phyloP scores from a whole-genome alignment of 2,329 filamentous ascomycete genomes.

The Penicillium sp. region DNA sequence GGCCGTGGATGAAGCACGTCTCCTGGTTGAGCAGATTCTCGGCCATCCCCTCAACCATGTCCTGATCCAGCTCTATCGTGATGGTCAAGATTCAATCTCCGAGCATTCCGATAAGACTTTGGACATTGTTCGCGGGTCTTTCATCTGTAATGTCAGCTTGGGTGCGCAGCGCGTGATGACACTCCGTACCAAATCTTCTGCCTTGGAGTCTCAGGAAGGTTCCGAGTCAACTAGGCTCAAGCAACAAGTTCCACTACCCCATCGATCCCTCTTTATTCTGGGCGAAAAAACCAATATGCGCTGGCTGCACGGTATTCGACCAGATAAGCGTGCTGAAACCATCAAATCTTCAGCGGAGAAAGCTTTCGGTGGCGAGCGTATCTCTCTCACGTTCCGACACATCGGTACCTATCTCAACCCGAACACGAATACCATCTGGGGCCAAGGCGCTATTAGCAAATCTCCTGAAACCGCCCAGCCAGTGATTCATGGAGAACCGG shows the following conservation, averaged over 20 bases:
- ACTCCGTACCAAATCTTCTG: constrained; percentile 68
- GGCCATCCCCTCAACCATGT: constrained; percentile 87
- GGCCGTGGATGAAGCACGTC: constrained; percentile 68
- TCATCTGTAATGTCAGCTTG: constrained; percentile 90
- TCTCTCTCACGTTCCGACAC: constrained; percentile 86
- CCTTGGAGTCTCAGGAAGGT: constrained; percentile 27
- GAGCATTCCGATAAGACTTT: constrained; percentile 97
- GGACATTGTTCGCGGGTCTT: constrained; percentile 78
- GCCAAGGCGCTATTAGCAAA: constrained; percentile 81
- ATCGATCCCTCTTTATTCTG: constrained; percentile 86
- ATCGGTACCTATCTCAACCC: constrained; percentile 82
- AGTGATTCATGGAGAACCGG: constrained; percentile 70
- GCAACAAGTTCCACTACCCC: constrained; percentile 73
- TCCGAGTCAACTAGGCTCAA: constrained; percentile 53
- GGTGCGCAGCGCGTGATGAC: constrained; percentile 90
- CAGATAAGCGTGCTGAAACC: constrained; percentile 71
- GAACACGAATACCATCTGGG: constrained; percentile 75
- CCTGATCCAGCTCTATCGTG: constrained; percentile 90
- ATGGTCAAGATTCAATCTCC: constrained; percentile 85
- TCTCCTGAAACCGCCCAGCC: constrained; percentile 58
- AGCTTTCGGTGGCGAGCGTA: constrained; percentile 73
- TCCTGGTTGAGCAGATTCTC: constrained; percentile 68
- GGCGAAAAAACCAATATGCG: constrained; percentile 77
- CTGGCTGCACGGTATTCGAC: constrained; percentile 90
- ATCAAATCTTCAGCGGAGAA: constrained; percentile 72